Percentiles rank a stretch among this genome's conserved stretches.
phyloP scores from a whole-genome alignment of 1,284 basidiomycete genomes.

The Apiotrichum veenhuisii region DNA sequence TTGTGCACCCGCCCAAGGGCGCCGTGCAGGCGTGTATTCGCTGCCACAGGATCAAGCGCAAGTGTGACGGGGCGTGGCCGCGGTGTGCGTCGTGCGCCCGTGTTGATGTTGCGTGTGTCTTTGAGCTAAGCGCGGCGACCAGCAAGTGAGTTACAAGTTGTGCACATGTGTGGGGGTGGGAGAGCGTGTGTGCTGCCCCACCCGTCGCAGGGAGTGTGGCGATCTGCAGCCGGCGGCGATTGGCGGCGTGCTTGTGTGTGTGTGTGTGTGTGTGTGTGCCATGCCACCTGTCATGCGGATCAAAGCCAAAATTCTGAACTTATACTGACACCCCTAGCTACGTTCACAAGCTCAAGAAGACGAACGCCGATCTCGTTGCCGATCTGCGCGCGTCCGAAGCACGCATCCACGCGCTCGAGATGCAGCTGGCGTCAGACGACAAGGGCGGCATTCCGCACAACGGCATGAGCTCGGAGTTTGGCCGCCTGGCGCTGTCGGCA shows the following conservation, averaged over 20 bases:
- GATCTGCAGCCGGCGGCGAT: too few species aligned
- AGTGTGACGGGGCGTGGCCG: constrained; percentile 40
- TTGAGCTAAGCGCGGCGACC: constrained; percentile 41
- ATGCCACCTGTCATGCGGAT: background rate
- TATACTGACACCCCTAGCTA: too few species aligned
- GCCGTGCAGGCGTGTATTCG: constrained; percentile 42
- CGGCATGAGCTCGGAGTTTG: constrained; percentile 10
- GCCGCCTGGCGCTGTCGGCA: constrained; percentile 3
- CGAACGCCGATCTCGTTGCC: constrained; percentile 22
- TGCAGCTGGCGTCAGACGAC: constrained; percentile 16
- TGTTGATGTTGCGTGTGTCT: constrained; percentile 42
- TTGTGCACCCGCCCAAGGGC: constrained; percentile 36
- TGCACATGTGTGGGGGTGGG: background rate
- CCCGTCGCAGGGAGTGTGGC: too few species aligned
- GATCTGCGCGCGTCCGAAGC: constrained; percentile 30
- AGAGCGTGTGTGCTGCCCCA: too few species aligned
- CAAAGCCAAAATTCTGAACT: too few species aligned
- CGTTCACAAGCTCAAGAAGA: constrained; percentile 32
- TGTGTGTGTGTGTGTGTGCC: too few species aligned
- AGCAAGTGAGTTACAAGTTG: constrained; percentile 27
- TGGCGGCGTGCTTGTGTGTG: too few species aligned
- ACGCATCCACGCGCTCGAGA: constrained; percentile 34
- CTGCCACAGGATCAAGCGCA: constrained; percentile 45
- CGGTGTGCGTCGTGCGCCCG: constrained; percentile 39
- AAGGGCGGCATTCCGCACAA: background rate